Evolutionary conservation across 331 rosid genomes (phyloP), one percentile per base, ranked within the genome.

Genomic region (Malus hybrid): DNA sequence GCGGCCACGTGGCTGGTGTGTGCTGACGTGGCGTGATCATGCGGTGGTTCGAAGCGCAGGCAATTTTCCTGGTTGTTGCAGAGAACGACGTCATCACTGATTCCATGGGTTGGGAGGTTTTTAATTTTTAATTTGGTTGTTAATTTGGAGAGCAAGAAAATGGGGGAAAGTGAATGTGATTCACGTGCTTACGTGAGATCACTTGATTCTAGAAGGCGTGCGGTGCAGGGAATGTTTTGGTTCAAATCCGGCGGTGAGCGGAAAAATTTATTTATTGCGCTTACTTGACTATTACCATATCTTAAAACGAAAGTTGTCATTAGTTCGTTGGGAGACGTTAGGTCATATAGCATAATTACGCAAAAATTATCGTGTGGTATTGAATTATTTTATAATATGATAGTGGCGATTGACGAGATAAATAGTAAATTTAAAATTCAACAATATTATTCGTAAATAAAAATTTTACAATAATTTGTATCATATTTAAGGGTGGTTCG

Each of bases 151-250:
- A 11, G 3, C 8, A 22, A 20, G 32, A 24, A 59, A 22, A 5
- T 24, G 65, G 65, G 48, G 65, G 27, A 59, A 24, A 28, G 65
- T 56, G 57, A 52, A 52, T 16, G 57, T 52, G 57, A 52, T 52
- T 18, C 48, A 42, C 48, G 48, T 42, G 48, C 13, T 42, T 10
- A 42, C 48, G 48, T 42, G 48, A 42, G 48, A 42, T 10, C 14
- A 10, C 48, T 42, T 42, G 13, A 22, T 67, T 72, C 81, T 67
- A 60, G 85, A 81, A 67, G 61, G 50, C 81, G 80, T 81, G 81
- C 16, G 56, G 67, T 7, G 75, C 71, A 66, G 75, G 84, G 44
- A 66, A 62, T 55, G 67, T 64, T 56, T 50, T 54, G 7, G 75
- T 55, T 54, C 65, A 70, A 65, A 54, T 6, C 57, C 9, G 59